Evolutionary conservation across 306 rosid genomes (phyloP), one percentile per base, ranked within the genome.

Genomic region (Sphenostylis stenocarpa): DNA sequence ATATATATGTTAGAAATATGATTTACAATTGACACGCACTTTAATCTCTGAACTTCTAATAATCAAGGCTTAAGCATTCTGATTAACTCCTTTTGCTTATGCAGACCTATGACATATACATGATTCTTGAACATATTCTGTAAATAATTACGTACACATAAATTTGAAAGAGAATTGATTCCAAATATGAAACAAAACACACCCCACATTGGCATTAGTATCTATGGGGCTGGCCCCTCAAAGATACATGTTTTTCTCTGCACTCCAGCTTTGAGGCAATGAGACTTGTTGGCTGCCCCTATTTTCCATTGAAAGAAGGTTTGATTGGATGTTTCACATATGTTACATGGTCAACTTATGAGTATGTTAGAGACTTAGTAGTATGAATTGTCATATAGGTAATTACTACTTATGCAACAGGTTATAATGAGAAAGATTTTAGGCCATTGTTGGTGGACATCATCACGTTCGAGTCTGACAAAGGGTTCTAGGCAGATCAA

Each of bases 371-470:
- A 72, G 83, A 41, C 24, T 19, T 29, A 60, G 86, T 29, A 60
- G 41, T 23, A 65, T 76, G 75, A 64, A 81, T 33, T 70, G 72
- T 80, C 84, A 60, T 67, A 11, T 49, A 36, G 70, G 78, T 82
- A 84, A 77, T 72, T 64, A 86, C 82, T 61, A 80, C 69, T 73
- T 29, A 53, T 34, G 83, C 75, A 81, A 60, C 67, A 45, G 20
- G 72, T 72, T 62, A 48, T 23, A 9, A 28, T 62, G 83, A 75
- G 56, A 26, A 75, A 78, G 43, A 76, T 69, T 87, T 76, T 77
- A 53, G 80, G 84, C 92, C 89, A 71, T 90, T 84, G 74, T 83
- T 88, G 69, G 90, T 85, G 94, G 76, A 75, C 77, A 76, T 24
- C 63, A 70, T 80, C 88, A 77, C 75, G 12, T 66, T 81, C 65